Percentiles rank a stretch among this genome's conserved stretches.
Conservation (phyloP, 768 basidiomycete genomes). For the Daedaleopsis nitida region DNA sequence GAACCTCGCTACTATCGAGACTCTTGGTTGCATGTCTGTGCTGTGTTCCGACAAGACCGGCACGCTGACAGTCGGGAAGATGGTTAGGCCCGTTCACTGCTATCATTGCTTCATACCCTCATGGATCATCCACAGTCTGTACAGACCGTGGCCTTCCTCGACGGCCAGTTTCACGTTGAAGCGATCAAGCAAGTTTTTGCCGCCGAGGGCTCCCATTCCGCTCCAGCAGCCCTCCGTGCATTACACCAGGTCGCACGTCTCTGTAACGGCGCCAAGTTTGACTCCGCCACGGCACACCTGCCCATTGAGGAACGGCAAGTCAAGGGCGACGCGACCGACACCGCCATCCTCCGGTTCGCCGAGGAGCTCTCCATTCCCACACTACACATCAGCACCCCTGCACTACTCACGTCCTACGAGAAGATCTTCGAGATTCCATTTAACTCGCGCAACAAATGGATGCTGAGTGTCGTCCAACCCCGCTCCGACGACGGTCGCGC, state of each 20-base stretch:
- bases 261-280: conserved; percentile 61
- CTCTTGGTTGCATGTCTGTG: conserved; percentile 62
- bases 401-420: conserved; percentile 15
- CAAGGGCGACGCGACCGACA: conserved; percentile 60
- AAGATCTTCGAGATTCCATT: conserved; percentile 35
- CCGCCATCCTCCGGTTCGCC: conserved; percentile 55
- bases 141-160: conserved; percentile 42
- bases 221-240: conserved; percentile 29
- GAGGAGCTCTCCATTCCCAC: conserved; percentile 29
- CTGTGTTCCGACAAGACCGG: conserved; percentile 61
- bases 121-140: conserved; percentile 34
- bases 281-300: conserved; percentile 29
- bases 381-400: conserved; percentile 4
- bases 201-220: conserved; percentile 7
- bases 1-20: conserved; percentile 66
- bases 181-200: conserved; percentile 24
- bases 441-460: conserved; percentile 56
- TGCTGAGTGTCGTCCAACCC: conserved; percentile 45
- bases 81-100: conserved; percentile 34
- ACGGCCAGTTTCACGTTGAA: conserved; percentile 24
- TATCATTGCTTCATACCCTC: not conserved
- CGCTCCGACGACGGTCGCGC: conserved; percentile 1
- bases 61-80: conserved; percentile 55
- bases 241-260: conserved; percentile 48
- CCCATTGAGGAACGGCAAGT: conserved; percentile 35